Percentiles rank a stretch among this genome's conserved stretches.
Conservation (phyloP, 129 eudicot genomes). For the Arctium minus region DNA sequence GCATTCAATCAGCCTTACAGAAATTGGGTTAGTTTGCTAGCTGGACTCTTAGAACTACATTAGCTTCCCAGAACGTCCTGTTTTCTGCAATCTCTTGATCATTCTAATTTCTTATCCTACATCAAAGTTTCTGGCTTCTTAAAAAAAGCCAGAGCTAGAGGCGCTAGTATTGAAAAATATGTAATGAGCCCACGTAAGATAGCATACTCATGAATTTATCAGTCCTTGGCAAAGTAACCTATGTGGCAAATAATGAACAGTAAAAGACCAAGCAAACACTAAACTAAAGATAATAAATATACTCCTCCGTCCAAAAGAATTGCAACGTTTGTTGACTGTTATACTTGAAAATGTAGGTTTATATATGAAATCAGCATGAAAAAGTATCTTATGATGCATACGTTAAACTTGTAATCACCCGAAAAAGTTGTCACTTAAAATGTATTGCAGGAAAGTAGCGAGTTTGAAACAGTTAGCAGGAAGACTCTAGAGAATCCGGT, state of each 20-base stretch:
- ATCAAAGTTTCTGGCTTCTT: not conserved
- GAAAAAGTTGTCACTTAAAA: not conserved
- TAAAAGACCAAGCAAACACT: not conserved
- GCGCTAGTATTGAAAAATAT: not conserved
- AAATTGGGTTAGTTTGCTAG: not conserved
- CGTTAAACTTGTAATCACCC: not conserved
- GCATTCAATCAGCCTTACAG: slow-evolving; percentile 5
- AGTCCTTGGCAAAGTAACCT: not conserved
- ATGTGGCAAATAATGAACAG: not conserved
- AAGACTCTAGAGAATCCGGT: not conserved
- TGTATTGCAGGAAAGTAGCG: not conserved
- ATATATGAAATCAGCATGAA: not conserved
- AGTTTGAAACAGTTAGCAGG: not conserved
- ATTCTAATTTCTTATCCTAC: not conserved
- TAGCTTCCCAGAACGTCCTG: not conserved
- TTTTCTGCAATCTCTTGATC: not conserved
- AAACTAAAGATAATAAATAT: not conserved
- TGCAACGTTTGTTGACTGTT: not conserved
- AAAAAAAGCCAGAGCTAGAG: not conserved
- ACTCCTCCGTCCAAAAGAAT: not conserved
- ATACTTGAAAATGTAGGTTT: not conserved
- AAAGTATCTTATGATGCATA: not conserved
- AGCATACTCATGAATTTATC: not conserved
- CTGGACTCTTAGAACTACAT: not conserved
- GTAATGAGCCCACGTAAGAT: not conserved